Base-by-base conservation (phyloP, 1,139 yeast genomes). In the Saccharomyces pastorianus region DNA sequence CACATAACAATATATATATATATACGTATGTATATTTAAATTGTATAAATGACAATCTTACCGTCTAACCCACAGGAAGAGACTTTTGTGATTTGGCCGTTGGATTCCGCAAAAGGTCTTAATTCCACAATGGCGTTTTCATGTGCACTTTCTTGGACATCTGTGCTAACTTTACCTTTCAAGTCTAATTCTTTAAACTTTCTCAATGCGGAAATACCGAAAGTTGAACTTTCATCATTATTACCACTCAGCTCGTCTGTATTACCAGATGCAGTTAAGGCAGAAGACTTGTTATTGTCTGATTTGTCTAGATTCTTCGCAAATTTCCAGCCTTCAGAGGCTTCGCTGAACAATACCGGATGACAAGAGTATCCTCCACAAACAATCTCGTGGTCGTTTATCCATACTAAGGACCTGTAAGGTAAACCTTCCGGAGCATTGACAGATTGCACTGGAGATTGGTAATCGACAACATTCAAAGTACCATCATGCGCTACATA, bases 151-250 rank as follows among this genome's bases (percentile, higher is more conserved):
- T 80, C 81, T 42, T 79, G 73, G 61, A 67, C 78, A 64, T 75
- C 73, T 58, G 77, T 75, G 60, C 79, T 76, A 52, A 81, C 83
- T 56, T 88, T 80, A 54, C 99, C 99, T 77, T 90, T 91, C 71
- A 93, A 80, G 72, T 93, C 99, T 79, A 93, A 77, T 72, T 93
- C 96, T 72, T 90, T 85, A 75, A 95, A 95, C 93, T 93, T 89
- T 73, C 88, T 88, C 69, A 93, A 80, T 13, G 98, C 98, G 58
- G 90, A 85, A 62, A 85, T 86, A 56, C 86, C 83, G 55, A 67
- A 69, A 28, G 83, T 76, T 53, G 81, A 77, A 66, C 85, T 93
- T 55, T 76, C 81, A 42, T 78, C 83, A 25, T 79, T 83, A 20
- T 77, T 83, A 9, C 71, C 75, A 53, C 71, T 76, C 59, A 38